phyloP scores from a whole-genome alignment of 208 protist species.

The Strigomonas culicis region DNA sequence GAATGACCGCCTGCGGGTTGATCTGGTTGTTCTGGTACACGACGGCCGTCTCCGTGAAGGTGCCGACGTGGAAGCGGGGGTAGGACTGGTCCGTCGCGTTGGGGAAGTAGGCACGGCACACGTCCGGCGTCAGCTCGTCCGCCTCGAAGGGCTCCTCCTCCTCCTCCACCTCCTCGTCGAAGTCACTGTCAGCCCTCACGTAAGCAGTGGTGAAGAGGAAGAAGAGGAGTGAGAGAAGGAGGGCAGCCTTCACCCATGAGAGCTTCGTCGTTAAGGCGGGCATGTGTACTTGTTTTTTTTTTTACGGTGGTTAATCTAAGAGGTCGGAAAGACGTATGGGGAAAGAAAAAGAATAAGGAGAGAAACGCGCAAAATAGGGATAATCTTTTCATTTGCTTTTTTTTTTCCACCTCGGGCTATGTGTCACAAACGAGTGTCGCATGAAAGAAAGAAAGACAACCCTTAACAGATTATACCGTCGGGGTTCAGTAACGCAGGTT shows the following conservation, averaged over 20 bases:
- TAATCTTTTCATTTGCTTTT: too few species aligned
- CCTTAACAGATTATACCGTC: slow-evolving; percentile 1
- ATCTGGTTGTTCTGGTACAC: slow-evolving; percentile 63
- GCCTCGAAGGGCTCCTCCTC: slow-evolving; percentile 1
- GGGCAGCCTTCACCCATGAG: too few species aligned
- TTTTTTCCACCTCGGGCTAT: too few species aligned
- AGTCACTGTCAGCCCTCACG: slow-evolving; percentile 15
- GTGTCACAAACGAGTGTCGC: too few species aligned
- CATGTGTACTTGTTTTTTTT: too few species aligned
- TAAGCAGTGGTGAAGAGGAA: too few species aligned
- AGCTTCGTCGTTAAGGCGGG: too few species aligned
- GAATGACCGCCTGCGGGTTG: slow-evolving; percentile 39
- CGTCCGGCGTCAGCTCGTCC: background rate
- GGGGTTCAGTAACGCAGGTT: too few species aligned
- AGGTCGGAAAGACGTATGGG: background rate
- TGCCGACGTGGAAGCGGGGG: slow-evolving; percentile 47
- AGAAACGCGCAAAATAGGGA: background rate
- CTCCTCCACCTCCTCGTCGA: slow-evolving; percentile 29
- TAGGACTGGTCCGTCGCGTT: slow-evolving; percentile 31
- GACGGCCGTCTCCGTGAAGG: slow-evolving; percentile 36
- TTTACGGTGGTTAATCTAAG: background rate
- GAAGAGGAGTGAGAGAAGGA: too few species aligned
- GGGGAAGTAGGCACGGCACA: slow-evolving; percentile 57
- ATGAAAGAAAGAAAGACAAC: background rate
- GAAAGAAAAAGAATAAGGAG: background rate